phyloP scores from a whole-genome alignment of 2,329 filamentous ascomycete species.

The Catunica adiposa region DNA sequence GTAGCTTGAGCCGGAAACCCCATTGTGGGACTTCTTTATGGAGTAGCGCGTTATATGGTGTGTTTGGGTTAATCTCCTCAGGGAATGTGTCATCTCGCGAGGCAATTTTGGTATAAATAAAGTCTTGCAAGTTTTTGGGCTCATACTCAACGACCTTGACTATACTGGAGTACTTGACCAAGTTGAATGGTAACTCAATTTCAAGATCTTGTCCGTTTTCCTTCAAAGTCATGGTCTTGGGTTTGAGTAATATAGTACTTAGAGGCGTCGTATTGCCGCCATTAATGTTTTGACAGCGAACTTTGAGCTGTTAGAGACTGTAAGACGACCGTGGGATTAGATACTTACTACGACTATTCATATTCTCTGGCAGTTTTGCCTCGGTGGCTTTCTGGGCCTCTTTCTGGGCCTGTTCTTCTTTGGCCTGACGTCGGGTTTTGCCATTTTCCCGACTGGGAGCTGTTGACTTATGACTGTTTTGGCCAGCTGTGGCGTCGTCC shows the following conservation, averaged over 20 bases:
- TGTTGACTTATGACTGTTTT: too few species aligned
- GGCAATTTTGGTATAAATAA: conserved; percentile 34
- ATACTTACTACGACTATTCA: too few species aligned
- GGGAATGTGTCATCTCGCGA: conserved; percentile 26
- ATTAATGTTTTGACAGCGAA: too few species aligned
- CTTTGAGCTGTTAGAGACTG: too few species aligned
- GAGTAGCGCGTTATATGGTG: conserved; percentile 3
- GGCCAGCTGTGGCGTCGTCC: too few species aligned
- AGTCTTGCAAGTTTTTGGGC: conserved; percentile 54
- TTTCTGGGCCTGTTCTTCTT: too few species aligned
- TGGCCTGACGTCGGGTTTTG: too few species aligned
- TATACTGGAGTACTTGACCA: conserved; percentile 49
- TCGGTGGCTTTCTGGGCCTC: too few species aligned
- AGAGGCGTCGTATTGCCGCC: too few species aligned
- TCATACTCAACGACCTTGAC: conserved; percentile 72
- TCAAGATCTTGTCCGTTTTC: conserved; percentile 15
- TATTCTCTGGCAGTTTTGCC: too few species aligned
- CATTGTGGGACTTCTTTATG: conserved; percentile 51
- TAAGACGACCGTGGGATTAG: too few species aligned
- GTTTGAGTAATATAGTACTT: conserved; percentile 20
- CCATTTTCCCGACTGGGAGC: too few species aligned
- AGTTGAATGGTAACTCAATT: conserved; percentile 52
- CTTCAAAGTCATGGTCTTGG: not conserved
- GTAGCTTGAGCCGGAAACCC: conserved; percentile 64
- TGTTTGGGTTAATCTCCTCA: conserved; percentile 21